Evolutionary conservation across 192 early-diverging fungal genomes (phyloP).

Genomic region (Backusella morwellensis): DNA sequence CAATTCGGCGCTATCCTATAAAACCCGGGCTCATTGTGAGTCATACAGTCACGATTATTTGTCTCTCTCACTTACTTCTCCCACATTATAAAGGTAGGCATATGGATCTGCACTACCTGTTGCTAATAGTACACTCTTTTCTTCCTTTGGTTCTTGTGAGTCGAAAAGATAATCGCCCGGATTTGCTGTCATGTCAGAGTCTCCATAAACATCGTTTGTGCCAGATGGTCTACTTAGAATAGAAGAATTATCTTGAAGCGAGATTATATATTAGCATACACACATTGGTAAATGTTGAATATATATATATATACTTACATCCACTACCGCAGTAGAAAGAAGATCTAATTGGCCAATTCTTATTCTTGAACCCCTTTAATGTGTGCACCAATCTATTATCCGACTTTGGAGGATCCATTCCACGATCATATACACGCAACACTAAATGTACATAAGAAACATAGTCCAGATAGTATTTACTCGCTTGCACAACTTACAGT

Average conservation of each 20-base stretch:
- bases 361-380: slow-evolving; percentile 89
- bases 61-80: slow-evolving; percentile 35
- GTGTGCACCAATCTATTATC: slow-evolving; percentile 70
- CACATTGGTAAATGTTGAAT: too few relatives aligned
- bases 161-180: slow-evolving; percentile 33
- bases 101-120: slow-evolving; percentile 84
- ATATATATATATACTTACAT: slow-evolving; percentile 44
- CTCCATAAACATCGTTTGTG: slow-evolving; percentile 18
- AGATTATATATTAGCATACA: neutral
- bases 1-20: slow-evolving; percentile 50
- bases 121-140: slow-evolving; percentile 65
- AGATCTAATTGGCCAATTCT: slow-evolving; percentile 94
- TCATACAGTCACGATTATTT: neutral
- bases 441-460: slow-evolving; percentile 43
- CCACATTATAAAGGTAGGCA: slow-evolving; percentile 73
- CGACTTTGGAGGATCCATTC: slow-evolving; percentile 73
- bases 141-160: slow-evolving; percentile 42
- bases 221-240: slow-evolving; percentile 26
- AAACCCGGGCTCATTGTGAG: neutral
- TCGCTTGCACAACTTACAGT: slow-evolving; percentile 52
- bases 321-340: slow-evolving; percentile 75
- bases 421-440: slow-evolving; percentile 89
- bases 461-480: neutral
- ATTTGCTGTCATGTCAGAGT: slow-evolving; percentile 10
- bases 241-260: slow-evolving; percentile 31